phyloP scores from a whole-genome alignment of 2,329 filamentous ascomycete species.

The Dothidotthia symphoricarpi region DNA sequence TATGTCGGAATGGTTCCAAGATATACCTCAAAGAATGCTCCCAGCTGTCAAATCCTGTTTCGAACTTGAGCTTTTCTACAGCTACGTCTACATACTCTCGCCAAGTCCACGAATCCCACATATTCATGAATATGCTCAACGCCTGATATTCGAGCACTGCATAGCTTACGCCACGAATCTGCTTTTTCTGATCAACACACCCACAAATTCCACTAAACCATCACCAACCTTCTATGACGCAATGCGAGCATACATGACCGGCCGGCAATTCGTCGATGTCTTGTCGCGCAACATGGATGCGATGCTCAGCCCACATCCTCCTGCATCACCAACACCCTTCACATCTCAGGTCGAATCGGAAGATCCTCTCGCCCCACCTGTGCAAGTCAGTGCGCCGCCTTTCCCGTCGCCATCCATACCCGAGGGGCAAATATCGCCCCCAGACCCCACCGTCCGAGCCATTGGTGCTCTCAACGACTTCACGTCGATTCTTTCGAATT shows the following conservation, averaged over 20 bases:
- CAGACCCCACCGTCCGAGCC: slow-evolving; percentile 41
- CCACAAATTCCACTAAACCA: slow-evolving; percentile 56
- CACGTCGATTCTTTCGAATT: slow-evolving; percentile 46
- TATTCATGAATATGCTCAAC: slow-evolving; percentile 72
- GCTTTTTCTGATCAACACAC: slow-evolving; percentile 59
- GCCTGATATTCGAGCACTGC: slow-evolving; percentile 81
- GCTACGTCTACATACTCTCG: slow-evolving; percentile 84
- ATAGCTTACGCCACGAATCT: slow-evolving; percentile 78
- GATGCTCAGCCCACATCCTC: slow-evolving; percentile 44
- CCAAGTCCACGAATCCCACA: slow-evolving; percentile 72
- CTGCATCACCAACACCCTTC: slow-evolving; percentile 40
- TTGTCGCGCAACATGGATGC: slow-evolving; percentile 54
- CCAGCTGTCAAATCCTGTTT: slow-evolving; percentile 71
- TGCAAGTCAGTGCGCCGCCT: slow-evolving; percentile 27
- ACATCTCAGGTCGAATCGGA: slow-evolving; percentile 28
- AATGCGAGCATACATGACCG: slow-evolving; percentile 73
- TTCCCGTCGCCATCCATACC: slow-evolving; percentile 33
- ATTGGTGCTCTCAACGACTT: slow-evolving; percentile 51
- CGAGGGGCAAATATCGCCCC: slow-evolving; percentile 25
- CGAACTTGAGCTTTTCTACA: slow-evolving; percentile 85
- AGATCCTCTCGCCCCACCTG: slow-evolving; percentile 39
- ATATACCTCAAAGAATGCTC: slow-evolving; percentile 66
- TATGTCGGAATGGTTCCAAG: slow-evolving; percentile 78
- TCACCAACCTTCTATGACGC: slow-evolving; percentile 88
- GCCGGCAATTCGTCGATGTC: slow-evolving; percentile 57